A percentile compares a stretch with the other conserved stretches of the same genome.
Evolutionary conservation across 306 rosid species (phyloP).

Genomic region (Crotalaria pallida): DNA sequence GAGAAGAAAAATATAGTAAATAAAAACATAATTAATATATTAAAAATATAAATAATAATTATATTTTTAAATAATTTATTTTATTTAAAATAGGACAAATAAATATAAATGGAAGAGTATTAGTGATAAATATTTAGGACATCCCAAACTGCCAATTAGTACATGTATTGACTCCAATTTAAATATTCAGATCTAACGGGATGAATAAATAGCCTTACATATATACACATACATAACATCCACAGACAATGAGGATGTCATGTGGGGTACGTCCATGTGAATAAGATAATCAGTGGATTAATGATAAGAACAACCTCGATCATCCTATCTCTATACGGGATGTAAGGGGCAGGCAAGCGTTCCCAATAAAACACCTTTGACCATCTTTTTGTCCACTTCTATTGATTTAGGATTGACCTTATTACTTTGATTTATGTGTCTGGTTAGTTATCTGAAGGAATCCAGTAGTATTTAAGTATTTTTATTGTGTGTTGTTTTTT

Average conservation of each 20-base stretch:
- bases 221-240: not conserved
- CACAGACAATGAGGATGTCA: constrained; percentile 22
- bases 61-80: no score
- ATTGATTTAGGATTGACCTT: constrained; percentile 15
- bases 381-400: not conserved
- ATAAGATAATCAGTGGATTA: constrained; percentile 12
- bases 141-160: not conserved
- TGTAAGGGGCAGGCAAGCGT: not conserved
- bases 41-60: no score
- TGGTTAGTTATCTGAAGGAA: not conserved
- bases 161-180: not conserved
- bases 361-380: constrained; percentile 20
- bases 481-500: no score
- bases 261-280: constrained; percentile 40
- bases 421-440: not conserved
- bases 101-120: no score
- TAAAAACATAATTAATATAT: no score
- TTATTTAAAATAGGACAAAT: no score
- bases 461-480: not conserved
- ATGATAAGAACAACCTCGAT: constrained; percentile 22
- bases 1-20: no score
- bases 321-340: constrained; percentile 4
- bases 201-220: not conserved
- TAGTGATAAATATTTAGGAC: not conserved
- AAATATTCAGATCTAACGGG: not conserved